Percentiles rank a stretch among this genome's conserved stretches.
phyloP scores from a whole-genome alignment of 2,329 filamentous ascomycete species.

The Arthrobotrys megalospora region DNA sequence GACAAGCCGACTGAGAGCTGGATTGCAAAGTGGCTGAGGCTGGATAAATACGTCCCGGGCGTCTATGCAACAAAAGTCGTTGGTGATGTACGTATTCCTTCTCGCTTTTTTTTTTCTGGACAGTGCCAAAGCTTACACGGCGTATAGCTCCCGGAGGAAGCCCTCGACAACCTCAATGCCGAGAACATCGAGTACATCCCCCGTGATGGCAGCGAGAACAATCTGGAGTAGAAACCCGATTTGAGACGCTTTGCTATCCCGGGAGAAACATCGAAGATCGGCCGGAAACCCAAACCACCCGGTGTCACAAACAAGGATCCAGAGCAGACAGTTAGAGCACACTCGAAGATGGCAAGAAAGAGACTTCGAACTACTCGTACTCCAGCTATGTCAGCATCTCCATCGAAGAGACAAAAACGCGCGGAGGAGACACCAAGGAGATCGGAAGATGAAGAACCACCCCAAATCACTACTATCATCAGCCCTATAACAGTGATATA shows the following conservation, averaged over 20 bases:
- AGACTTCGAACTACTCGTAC: too few species aligned
- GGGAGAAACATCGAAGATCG: background rate
- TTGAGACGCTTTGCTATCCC: background rate
- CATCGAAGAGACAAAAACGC: too few species aligned
- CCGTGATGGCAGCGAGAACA: slow-evolving; percentile 64
- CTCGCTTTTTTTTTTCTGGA: background rate
- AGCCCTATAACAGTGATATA: background rate
- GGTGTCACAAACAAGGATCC: background rate
- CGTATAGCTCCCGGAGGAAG: slow-evolving; percentile 74
- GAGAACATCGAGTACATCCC: slow-evolving; percentile 78
- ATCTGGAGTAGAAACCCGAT: slow-evolving; percentile 45
- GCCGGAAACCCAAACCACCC: background rate
- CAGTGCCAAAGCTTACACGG: slow-evolving; percentile 22
- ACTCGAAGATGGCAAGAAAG: background rate
- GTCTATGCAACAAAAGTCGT: slow-evolving; percentile 96
- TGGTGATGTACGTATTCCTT: slow-evolving; percentile 74
- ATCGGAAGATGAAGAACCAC: background rate
- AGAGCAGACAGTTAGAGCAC: background rate
- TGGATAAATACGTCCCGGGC: slow-evolving; percentile 88
- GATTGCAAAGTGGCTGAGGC: slow-evolving; percentile 96
- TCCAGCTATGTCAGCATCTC: too few species aligned
- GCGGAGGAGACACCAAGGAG: background rate
- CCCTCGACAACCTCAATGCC: slow-evolving; percentile 75
- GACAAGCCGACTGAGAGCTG: slow-evolving; percentile 87
- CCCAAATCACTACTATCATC: background rate